Evolutionary conservation across 192 early-diverging fungal species (phyloP), one percentile per base, ranked within the genome.

Genomic region (Coemansia sp.): DNA sequence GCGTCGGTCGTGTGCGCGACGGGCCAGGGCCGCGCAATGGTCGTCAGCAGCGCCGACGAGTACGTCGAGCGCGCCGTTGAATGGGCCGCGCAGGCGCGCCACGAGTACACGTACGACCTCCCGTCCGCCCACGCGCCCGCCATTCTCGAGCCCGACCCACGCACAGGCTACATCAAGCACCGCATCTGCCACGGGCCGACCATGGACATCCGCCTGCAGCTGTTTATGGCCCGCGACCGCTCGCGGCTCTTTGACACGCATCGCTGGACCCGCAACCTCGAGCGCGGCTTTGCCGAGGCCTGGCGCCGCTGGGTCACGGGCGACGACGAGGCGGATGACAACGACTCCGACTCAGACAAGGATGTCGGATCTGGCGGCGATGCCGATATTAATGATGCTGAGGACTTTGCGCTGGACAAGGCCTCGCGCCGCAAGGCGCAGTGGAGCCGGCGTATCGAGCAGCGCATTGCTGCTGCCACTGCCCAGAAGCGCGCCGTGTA

Each of bases 201-300:
- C 45, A 87, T 89, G 69, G 83, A 87, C n/a, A 53, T 90, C 33
- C 83, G 90, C 14, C 67, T 69, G 32, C 65, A 77, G 43, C 67
- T 97, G 23, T 97, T 91, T 71, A 64, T 94, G 63, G 82, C 69
- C 24, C 84, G 94, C 28, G 95, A 97, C 42, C 60, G 49, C n/a
- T 89, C 86, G 35, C 81, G 86, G 5, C 69, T 97, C 30, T 97
- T 95, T 81, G 92, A 97, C 70, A 97, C 95, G 23, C 67, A 71
- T 27, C 81, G 88, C 12, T 95, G 91, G 92, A 93, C 93, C 2
- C 71, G 87, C 27, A 89, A 90, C 58, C 67, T 97, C 38, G 93
- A 95, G 79, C 68, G 67, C 5, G 93, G 90, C 0, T 77, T 83
- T 44, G 46, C 45, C 22, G 87, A 88, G 62, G 88, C 89, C 8